Conservation (phyloP, 768 basidiomycete genomes). For the Baorangia bicolor region DNA sequence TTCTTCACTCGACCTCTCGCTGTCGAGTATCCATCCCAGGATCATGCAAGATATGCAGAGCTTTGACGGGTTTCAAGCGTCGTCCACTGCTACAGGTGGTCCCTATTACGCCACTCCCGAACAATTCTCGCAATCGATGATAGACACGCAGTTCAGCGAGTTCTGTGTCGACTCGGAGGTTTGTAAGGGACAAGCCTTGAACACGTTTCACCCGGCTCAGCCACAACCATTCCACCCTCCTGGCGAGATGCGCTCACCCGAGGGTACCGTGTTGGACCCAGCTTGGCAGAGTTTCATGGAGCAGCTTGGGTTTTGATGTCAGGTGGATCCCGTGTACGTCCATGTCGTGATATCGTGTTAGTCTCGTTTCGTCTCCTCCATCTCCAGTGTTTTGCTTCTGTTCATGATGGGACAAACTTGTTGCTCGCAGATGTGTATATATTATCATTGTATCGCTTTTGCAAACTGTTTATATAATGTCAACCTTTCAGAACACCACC, state of each 20-base stretch:
- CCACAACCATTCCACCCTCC: slow-evolving; percentile 8
- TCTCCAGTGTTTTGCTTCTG: background rate
- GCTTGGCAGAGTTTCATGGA: slow-evolving; percentile 70
- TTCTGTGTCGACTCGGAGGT: slow-evolving; percentile 18
- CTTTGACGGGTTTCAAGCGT: slow-evolving; percentile 38
- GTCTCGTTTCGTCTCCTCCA: background rate
- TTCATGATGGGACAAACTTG: background rate
- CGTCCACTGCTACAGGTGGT: slow-evolving; percentile 19
- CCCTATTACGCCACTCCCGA: slow-evolving; percentile 30
- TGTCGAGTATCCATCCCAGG: slow-evolving; percentile 26
- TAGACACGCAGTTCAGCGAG: slow-evolving; percentile 29
- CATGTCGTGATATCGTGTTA: background rate
- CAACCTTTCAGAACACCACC: too few relatives aligned
- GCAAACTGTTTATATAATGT: too few relatives aligned
- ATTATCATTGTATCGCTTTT: too few relatives aligned
- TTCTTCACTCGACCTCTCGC: slow-evolving; percentile 3
- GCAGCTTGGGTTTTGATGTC: slow-evolving; percentile 53
- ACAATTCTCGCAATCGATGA: slow-evolving; percentile 29
- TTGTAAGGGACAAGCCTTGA: slow-evolving; percentile 9
- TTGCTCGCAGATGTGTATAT: background rate
- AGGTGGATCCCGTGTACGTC: too few relatives aligned
- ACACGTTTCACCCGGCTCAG: slow-evolving; percentile 17
- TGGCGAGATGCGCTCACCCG: slow-evolving; percentile 2
- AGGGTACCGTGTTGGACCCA: slow-evolving; percentile 48
- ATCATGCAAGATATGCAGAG: slow-evolving; percentile 54